Base-by-base conservation (phyloP, 768 basidiomycete species). In the Lentinula aciculospora region DNA sequence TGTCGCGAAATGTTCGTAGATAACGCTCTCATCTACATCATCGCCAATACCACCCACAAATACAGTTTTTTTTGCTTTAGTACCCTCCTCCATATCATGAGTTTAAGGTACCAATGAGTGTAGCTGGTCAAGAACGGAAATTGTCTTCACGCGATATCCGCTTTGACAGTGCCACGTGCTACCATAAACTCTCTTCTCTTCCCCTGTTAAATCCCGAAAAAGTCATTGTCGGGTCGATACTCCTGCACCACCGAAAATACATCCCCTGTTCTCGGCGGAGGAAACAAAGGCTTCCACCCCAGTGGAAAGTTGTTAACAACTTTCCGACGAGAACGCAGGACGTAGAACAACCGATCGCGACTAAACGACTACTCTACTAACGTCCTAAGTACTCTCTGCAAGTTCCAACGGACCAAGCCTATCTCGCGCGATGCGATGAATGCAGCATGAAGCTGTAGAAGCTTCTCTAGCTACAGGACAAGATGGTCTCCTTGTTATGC, bases 21-120 rank as follows among this genome's bases (percentile, higher is more conserved):
- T 77, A 50, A 80, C 72, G 10, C 76, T 70, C 69, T 96, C 92
- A 69, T 94, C 88, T 44, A 93, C 85, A 64, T 94, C 89, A 60
- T 94, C 89, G 46, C 80, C 82, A 53, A 97, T 78, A 0, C 90
- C 90, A 46, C 92, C 92, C 62, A 94, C 78, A 68, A 90, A 94
- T 53, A 94, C 70, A 34, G 92, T 93, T 72, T 88, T 90, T 70
- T 92, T 94, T n/a, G 82, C 73, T 71, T 85, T 89, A 23, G 86
- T 81, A 59, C 90, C 91, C 72, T 91, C 86, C 70, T 92, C 89
- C 88, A 91, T 91, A 62, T 58, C 88, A 91, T 91, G 62, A 59
- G 17, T 28, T 34, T 36, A 60, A 57, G 40, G 27, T 23, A 47
- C 27, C 13, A n/a, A 47, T 47, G 46, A 31, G 46, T 15, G 54